Percentiles rank a stretch among this genome's conserved stretches.
phyloP scores from a whole-genome alignment of 129 eudicot species.

The Chrysanthemum seticuspe region DNA sequence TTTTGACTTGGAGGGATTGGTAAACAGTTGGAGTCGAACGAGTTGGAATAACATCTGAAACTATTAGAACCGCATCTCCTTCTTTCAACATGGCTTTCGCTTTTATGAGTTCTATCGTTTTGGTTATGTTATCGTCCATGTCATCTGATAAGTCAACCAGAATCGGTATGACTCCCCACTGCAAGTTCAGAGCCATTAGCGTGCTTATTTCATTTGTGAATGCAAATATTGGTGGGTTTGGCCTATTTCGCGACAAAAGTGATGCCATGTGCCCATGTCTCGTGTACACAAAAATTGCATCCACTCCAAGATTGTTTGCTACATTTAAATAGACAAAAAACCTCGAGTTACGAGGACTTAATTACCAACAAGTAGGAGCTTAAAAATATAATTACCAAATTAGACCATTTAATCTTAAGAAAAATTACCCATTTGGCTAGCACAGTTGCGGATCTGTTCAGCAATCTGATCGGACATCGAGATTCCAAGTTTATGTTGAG shows the following conservation, averaged over 20 bases:
- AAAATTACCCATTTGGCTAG: constrained; percentile 59
- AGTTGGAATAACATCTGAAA: constrained; percentile 57
- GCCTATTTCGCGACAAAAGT: constrained; percentile 64
- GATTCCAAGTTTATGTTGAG: constrained; percentile 34
- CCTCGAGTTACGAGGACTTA: not conserved
- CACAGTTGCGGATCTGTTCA: constrained; percentile 60
- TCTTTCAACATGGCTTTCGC: constrained; percentile 50
- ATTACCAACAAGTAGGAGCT: not conserved
- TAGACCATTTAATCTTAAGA: not conserved
- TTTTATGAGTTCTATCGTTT: constrained; percentile 45
- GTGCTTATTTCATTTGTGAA: constrained; percentile 49
- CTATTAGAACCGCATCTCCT: constrained; percentile 53
- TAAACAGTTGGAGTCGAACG: constrained; percentile 26
- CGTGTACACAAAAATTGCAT: constrained; percentile 73
- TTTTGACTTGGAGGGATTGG: constrained; percentile 66
- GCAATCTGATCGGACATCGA: constrained; percentile 55
- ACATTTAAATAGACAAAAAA: constrained; percentile 18
- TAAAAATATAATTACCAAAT: not conserved
- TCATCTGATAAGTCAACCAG: constrained; percentile 65
- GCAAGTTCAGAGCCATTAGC: constrained; percentile 39
- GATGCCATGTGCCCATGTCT: constrained; percentile 71
- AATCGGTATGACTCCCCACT: constrained; percentile 74
- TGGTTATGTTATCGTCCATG: constrained; percentile 54
- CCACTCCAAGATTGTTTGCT: constrained; percentile 64
- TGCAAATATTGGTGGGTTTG: constrained; percentile 70